A percentile compares a stretch with the other conserved stretches of the same genome.
These are phyloP conservation scores for Imleria badia DNA, from an alignment of 768 basidiomycete species.

Conservation along the genomic window DNA sequence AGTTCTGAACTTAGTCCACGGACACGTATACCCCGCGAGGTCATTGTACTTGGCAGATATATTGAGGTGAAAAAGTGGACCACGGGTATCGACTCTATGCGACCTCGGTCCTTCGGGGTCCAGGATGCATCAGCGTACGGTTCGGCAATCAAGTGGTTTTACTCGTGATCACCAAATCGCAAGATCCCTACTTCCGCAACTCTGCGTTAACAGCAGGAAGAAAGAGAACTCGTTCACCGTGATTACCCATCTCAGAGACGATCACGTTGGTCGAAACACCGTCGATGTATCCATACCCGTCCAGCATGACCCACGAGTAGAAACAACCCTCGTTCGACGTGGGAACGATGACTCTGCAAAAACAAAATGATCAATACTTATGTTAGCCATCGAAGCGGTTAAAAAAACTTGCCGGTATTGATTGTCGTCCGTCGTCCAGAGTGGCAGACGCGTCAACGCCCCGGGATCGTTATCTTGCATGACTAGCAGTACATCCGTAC, in stretches of 20 bases:
- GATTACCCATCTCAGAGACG: not conserved
- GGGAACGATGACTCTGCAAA: conserved; percentile 17
- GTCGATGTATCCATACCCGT: conserved; percentile 26
- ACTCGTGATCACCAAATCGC: not conserved
- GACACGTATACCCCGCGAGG: no score
- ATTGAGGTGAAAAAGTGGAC: no score
- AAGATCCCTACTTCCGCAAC: conserved; percentile 7
- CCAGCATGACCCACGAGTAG: conserved; percentile 19
- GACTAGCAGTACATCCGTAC: conserved; percentile 35
- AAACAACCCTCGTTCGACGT: conserved; percentile 20
- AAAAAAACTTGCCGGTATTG: conserved; percentile 36
- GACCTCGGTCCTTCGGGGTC: no score
- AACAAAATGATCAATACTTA: not conserved
- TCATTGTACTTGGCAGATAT: no score
- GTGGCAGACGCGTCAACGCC: conserved; percentile 8
- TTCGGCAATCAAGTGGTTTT: no score
- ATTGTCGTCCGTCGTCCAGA: conserved; percentile 40
- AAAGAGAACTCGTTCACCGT: conserved; percentile 7
- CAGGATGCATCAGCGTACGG: no score
- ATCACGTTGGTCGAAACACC: conserved; percentile 23
- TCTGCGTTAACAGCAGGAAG: conserved; percentile 13
- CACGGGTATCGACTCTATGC: no score
- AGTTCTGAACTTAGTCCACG: not conserved
- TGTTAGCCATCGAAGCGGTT: not conserved
- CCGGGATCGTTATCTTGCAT: conserved; percentile 23